Evolutionary conservation across 257 asterid species (phyloP), one percentile per base, ranked within the genome.

Genomic region (Nicotiana otophora): DNA sequence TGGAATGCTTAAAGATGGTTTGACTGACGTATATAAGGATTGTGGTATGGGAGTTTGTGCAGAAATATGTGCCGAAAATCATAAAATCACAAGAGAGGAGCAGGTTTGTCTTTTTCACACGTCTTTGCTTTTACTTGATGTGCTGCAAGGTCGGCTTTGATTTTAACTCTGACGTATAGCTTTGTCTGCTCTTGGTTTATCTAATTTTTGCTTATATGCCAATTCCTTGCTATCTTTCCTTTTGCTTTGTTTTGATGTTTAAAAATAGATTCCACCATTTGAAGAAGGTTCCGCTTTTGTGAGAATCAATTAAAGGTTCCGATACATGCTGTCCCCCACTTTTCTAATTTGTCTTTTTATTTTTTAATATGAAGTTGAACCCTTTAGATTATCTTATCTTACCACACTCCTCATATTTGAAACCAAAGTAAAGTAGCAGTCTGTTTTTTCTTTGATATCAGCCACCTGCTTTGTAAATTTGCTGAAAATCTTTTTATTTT

Each of bases 21-120:
- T 96, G 23, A 94, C 98, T 97, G 99, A 96, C 88, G 99, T 91
- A 63, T 96, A 94, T 82, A 91, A 90, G 86, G 98, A 96, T 83
- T 91, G 82, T 54, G 97, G 98, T 81, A 96, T 96, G 99, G 99
- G 99, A 15, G 98, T 94, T 84, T 96, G 99, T 86, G 99, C 99
- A 82, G 99, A 96, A 87, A 83, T 91, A 84, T 96, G 99, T 83
- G 94, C 98, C 17, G 98, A 94, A 82, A 87, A 89, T 82, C 99
- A 96, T 83, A 89, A 78, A 82, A 69, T 96, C 82, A 85, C 98
- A 66, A 91, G 99, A 90, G 98, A 96, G 81, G 92, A 93, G 82
- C 99, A 96, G 98, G 99, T 96, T 79, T 80, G 87, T 89, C 66
- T 80, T 48, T 75, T 14, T 15, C 51, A 48, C 8, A 23, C 46